Percentiles rank a stretch among this genome's conserved stretches.
Evolutionary conservation across 2,329 filamentous ascomycete species (phyloP).

Genomic region (Fonsecaea pedrosoi): DNA sequence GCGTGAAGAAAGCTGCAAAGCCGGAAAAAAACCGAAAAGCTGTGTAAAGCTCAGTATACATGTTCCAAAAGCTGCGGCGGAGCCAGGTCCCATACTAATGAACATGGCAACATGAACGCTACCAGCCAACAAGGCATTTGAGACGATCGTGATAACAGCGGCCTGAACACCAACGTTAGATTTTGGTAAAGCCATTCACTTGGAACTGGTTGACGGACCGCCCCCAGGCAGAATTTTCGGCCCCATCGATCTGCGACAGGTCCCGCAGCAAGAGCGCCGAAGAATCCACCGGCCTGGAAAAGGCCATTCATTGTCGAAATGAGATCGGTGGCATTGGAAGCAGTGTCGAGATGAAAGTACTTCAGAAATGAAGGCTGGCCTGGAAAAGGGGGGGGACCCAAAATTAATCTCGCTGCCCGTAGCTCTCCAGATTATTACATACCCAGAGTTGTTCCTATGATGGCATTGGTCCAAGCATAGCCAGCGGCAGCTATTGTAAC

Average conservation of each 20-base stretch:
- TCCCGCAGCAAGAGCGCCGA: background rate
- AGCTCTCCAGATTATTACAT: background rate
- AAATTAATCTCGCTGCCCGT: too few species aligned
- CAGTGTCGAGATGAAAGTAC: slow-evolving; percentile 1
- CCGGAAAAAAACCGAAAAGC: background rate
- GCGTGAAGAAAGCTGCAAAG: background rate
- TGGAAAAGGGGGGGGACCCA: background rate
- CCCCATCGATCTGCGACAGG: background rate
- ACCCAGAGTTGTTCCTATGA: background rate
- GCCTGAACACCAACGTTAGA: background rate
- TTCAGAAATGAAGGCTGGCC: background rate
- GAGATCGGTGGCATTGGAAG: background rate
- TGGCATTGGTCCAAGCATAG: background rate
- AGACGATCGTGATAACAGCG: background rate
- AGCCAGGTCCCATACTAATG: background rate
- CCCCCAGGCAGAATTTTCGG: background rate
- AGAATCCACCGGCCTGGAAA: background rate
- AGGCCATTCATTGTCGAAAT: slow-evolving; percentile 6
- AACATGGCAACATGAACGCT: background rate
- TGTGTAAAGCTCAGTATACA: background rate
- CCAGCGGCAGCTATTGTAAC: background rate
- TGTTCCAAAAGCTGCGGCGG: too few species aligned
- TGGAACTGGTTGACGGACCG: background rate
- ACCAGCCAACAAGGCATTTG: background rate
- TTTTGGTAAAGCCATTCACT: too few species aligned